Percentiles rank a stretch among this genome's conserved stretches.
Evolutionary conservation across 108 stramenopile species (phyloP).

Genomic region (Pseudonitzschia pungens): DNA sequence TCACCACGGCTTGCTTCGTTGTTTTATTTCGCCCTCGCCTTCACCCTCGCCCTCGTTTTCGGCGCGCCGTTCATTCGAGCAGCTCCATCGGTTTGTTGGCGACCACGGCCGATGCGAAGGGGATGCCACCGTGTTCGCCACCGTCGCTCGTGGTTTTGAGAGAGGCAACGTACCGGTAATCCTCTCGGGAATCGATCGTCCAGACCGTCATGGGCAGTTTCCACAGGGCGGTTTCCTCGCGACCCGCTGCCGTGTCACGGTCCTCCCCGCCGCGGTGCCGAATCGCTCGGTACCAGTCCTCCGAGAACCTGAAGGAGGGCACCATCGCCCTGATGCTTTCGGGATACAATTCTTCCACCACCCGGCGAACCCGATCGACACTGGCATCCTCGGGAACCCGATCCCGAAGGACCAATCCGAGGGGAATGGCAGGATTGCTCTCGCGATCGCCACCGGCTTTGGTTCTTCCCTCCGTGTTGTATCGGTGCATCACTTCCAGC

Average conservation of each 20-base stretch:
- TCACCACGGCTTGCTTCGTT: no score
- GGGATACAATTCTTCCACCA: neutral
- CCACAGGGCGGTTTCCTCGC: neutral
- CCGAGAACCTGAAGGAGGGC: conserved; percentile 10
- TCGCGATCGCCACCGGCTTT: neutral
- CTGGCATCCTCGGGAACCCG: conserved; percentile 5
- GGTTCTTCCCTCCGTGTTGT: neutral
- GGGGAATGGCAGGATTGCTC: neutral
- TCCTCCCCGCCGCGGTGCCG: neutral
- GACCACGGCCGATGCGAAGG: conserved; percentile 1
- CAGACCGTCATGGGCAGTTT: conserved; percentile 17
- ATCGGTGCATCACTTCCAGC: neutral
- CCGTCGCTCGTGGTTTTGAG: neutral
- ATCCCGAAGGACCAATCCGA: conserved; percentile 9
- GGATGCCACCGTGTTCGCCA: neutral
- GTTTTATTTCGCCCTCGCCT: no score
- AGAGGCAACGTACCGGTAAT: conserved; percentile 8
- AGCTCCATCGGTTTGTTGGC: conserved; percentile 5
- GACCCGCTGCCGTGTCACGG: neutral
- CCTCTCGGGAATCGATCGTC: conserved; percentile 12
- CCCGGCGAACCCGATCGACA: neutral
- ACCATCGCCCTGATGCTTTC: conserved; percentile 9
- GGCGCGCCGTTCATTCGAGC: neutral
- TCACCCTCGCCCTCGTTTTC: no score
- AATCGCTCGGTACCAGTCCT: conserved; percentile 2